These are phyloP conservation scores for Podosphaera fusca DNA, from an alignment of 2,329 filamentous ascomycete species.

Conservation along the genomic window DNA sequence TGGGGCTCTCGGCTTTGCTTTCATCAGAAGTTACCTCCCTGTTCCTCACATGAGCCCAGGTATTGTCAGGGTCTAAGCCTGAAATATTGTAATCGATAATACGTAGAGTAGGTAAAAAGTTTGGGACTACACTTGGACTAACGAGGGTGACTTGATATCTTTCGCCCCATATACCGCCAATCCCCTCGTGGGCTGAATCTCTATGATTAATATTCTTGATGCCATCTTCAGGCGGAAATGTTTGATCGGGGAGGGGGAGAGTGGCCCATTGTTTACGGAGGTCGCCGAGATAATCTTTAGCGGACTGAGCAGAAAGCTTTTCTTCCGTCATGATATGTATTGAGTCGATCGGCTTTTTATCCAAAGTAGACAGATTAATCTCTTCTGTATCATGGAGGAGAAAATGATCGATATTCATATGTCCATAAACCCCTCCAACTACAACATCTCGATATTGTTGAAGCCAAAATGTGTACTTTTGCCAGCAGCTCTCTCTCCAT, in stretches of 20 bases:
- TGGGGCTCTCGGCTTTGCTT: neutral
- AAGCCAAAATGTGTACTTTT: slow-evolving; percentile 84
- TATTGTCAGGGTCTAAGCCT: slow-evolving; percentile 10
- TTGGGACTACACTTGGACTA: slow-evolving; percentile 72
- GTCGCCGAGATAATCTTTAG: slow-evolving; percentile 58
- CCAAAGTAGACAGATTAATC: slow-evolving; percentile 33
- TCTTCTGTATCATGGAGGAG: slow-evolving; percentile 69
- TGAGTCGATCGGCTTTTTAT: slow-evolving; percentile 12
- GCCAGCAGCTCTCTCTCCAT: slow-evolving; percentile 97
- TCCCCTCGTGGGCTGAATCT: slow-evolving; percentile 22
- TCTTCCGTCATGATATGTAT: slow-evolving; percentile 22
- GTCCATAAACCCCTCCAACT: slow-evolving; percentile 57
- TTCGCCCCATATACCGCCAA: slow-evolving; percentile 66
- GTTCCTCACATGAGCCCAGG: slow-evolving; percentile 9
- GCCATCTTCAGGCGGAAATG: slow-evolving; percentile 3
- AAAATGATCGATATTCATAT: slow-evolving; percentile 99
- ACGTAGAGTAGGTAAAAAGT: slow-evolving; percentile 74
- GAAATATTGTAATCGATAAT: slow-evolving; percentile 86
- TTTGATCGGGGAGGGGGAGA: slow-evolving; percentile 29
- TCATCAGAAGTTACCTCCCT: neutral
- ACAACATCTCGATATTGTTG: slow-evolving; percentile 81
- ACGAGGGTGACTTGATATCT: slow-evolving; percentile 65
- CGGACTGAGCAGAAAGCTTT: slow-evolving; percentile 41
- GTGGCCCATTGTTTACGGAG: slow-evolving; percentile 57
- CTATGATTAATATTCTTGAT: slow-evolving; percentile 9